phyloP scores from a whole-genome alignment of 164 flowering plant genomes.

The Taxillus chinensis region DNA sequence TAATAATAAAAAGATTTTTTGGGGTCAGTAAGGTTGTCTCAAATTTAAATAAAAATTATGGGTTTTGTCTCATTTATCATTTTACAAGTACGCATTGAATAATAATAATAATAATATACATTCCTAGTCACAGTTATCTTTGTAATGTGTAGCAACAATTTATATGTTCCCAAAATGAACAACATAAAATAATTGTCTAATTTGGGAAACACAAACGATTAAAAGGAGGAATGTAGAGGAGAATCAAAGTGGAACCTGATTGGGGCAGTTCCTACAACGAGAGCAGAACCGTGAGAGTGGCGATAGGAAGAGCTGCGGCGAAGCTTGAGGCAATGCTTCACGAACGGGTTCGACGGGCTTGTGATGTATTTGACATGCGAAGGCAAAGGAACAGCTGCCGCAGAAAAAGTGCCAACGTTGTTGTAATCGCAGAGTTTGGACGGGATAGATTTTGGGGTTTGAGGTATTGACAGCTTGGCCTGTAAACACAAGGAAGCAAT shows the following conservation, averaged over 20 bases:
- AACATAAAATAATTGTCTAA: too few relatives aligned
- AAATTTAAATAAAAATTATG: too few relatives aligned
- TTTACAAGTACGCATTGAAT: too few relatives aligned
- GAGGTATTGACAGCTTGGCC: constrained; percentile 2
- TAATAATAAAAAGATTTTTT: too few relatives aligned
- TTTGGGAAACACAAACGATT: not conserved
- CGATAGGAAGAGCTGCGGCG: constrained; percentile 79
- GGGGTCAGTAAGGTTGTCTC: too few relatives aligned
- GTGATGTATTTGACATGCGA: constrained; percentile 40
- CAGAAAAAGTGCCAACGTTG: not conserved
- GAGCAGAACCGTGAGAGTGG: constrained; percentile 53
- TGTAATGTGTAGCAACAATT: too few relatives aligned
- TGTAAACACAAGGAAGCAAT: constrained; percentile 3
- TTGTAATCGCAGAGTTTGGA: not conserved
- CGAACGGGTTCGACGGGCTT: constrained; percentile 77
- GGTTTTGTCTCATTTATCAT: too few relatives aligned
- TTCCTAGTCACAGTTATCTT: too few relatives aligned
- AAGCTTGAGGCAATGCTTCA: constrained; percentile 86
- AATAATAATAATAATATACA: too few relatives aligned
- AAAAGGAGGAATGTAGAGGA: not conserved
- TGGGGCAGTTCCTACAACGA: constrained; percentile 83
- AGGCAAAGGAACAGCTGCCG: constrained; percentile 14
- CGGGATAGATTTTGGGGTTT: not conserved
- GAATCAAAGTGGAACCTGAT: constrained; percentile 40
- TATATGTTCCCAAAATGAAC: too few relatives aligned